Conservation (phyloP, 257 asterid species). For the Schizonepeta tenuifolia region DNA sequence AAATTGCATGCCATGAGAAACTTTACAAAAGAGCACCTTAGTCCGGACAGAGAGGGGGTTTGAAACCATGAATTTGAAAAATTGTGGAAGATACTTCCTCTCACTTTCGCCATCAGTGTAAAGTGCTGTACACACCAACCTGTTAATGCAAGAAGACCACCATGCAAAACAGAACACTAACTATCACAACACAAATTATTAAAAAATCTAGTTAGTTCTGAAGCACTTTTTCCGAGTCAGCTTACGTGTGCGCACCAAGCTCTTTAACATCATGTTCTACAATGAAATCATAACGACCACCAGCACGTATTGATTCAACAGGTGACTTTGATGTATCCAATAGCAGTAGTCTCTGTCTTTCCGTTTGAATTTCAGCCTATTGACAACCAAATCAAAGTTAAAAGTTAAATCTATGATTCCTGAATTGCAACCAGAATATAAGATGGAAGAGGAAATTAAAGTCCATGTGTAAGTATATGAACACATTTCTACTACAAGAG, state of each 20-base stretch:
- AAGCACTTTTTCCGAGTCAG: constrained; percentile 27
- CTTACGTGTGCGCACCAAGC: constrained; percentile 99
- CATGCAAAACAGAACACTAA: constrained; percentile 22
- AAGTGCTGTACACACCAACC: constrained; percentile 98
- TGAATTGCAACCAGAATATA: constrained; percentile 20
- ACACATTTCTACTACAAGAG: constrained; percentile 13
- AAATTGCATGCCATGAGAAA: constrained; percentile 13
- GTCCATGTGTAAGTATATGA: background rate
- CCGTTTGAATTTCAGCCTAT: constrained; percentile 98
- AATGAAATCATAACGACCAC: constrained; percentile 97
- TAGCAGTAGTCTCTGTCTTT: constrained; percentile 90
- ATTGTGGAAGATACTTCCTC: constrained; percentile 97
- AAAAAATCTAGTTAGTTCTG: background rate
- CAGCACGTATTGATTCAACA: constrained; percentile 92
- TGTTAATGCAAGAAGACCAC: constrained; percentile 40
- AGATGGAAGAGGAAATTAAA: constrained; percentile 22
- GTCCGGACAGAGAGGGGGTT: constrained; percentile 98
- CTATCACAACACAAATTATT: background rate
- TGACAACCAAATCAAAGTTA: constrained; percentile 39
- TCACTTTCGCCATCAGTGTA: constrained; percentile 85
- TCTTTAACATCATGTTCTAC: constrained; percentile 99
- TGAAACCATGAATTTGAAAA: constrained; percentile 91
- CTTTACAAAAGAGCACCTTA: constrained; percentile 59
- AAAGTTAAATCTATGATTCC: constrained; percentile 23
- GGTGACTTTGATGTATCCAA: constrained; percentile 92